These are phyloP conservation scores for Dendrobium huoshanense DNA, from an alignment of 106 monocot species.

Conservation along the genomic window DNA sequence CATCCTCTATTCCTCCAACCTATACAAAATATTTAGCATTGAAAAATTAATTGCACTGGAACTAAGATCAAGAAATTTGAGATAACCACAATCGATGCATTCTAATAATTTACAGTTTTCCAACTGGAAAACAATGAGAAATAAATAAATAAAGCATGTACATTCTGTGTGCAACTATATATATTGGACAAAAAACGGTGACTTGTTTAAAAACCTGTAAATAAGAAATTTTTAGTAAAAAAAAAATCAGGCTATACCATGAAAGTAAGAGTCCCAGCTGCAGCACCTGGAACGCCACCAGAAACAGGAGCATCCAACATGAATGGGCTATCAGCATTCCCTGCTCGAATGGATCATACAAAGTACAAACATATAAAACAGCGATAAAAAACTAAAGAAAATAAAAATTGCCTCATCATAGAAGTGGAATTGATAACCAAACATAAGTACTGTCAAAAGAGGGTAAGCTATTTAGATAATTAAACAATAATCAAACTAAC, in stretches of 20 bases:
- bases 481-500: background rate
- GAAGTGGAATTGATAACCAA: background rate
- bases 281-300: conserved; percentile 92
- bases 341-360: conserved; percentile 17
- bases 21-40: conserved; percentile 15
- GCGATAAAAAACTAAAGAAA: background rate
- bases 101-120: background rate
- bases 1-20: conserved; percentile 85
- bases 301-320: conserved; percentile 99
- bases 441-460: background rate
- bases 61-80: background rate
- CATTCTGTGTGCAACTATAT: background rate
- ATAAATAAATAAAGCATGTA: background rate
- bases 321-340: conserved; percentile 33
- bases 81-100: background rate
- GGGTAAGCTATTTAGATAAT: background rate
- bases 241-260: conserved; percentile 50
- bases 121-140: background rate
- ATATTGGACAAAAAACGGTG: background rate
- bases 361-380: background rate
- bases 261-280: conserved; percentile 87
- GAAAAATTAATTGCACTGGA: background rate
- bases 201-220: background rate
- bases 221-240: background rate
- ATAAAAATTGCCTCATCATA: background rate